Evolutionary conservation across 495 filamentous ascomycete genomes (phyloP).

Genomic region (Daldinia loculata): DNA sequence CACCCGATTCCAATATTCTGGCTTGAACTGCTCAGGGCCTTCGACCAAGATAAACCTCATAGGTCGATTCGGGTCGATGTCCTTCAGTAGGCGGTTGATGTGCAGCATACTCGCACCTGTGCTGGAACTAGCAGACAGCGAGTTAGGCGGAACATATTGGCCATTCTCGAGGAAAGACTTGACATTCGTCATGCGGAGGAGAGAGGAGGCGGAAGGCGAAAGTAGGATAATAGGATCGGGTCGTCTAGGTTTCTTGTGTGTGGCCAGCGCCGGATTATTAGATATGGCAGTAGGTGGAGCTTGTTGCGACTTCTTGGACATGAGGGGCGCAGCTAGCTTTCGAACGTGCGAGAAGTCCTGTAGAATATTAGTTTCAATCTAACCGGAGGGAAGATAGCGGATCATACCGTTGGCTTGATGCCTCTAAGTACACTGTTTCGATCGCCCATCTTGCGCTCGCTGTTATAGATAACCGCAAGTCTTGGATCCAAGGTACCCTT

Average conservation of each 20-base stretch:
- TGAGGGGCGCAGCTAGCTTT: constrained; percentile 83
- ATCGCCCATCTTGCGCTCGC: constrained; percentile 90
- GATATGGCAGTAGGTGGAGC: constrained; percentile 46
- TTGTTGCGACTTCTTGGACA: constrained; percentile 65
- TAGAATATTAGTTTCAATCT: constrained; percentile 30
- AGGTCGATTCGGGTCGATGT: constrained; percentile 73
- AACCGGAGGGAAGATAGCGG: neutral
- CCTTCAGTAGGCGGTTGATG: constrained; percentile 78
- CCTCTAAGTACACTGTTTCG: constrained; percentile 87
- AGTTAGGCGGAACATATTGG: constrained; percentile 79
- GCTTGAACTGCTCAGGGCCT: constrained; percentile 90
- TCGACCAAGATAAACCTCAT: constrained; percentile 96
- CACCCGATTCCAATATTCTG: constrained; percentile 95
- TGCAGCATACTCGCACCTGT: constrained; percentile 80
- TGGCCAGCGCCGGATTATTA: constrained; percentile 51
- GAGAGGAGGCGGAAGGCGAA: constrained; percentile 95
- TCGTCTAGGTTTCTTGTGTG: constrained; percentile 65
- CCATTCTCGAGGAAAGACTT: constrained; percentile 93
- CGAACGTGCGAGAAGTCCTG: constrained; percentile 96
- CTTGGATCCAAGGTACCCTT: constrained; percentile 76
- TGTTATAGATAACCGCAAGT: constrained; percentile 86
- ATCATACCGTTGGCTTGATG: constrained; percentile 85
- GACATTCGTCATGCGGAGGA: constrained; percentile 97
- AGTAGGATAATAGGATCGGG: constrained; percentile 97
- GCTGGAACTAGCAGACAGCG: constrained; percentile 61